A percentile compares a stretch with the other conserved stretches of the same genome.
Conservation (phyloP, 345 rosid species). For the Schrenkiella parvula region DNA sequence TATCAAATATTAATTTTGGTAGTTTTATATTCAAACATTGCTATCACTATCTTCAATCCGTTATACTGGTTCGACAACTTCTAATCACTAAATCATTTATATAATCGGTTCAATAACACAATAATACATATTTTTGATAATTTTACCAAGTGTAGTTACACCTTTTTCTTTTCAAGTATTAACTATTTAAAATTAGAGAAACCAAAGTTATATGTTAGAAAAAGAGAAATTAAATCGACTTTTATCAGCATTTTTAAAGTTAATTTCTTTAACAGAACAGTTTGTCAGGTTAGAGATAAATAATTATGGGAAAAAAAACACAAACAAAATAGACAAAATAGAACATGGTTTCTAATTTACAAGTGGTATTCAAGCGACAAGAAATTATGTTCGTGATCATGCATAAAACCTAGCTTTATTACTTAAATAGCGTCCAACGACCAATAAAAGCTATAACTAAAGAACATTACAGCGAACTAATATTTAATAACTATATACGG, state of each 20-base stretch:
- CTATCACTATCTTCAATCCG: no score
- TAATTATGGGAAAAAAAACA: no score
- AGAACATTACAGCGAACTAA: slow-evolving; percentile 4
- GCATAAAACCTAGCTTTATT: slow-evolving; percentile 5
- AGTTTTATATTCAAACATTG: no score
- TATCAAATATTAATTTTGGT: no score
- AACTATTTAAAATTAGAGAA: neutral
- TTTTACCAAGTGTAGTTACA: no score
- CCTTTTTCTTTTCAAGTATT: no score
- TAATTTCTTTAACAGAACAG: neutral
- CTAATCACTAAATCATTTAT: no score
- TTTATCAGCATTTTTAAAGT: neutral
- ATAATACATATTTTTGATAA: no score
- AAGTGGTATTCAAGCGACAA: neutral
- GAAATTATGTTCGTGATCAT: neutral
- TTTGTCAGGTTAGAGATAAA: neutral
- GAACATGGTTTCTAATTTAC: neutral
- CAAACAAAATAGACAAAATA: neutral
- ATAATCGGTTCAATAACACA: no score
- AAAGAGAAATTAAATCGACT: neutral
- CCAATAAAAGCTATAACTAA: neutral
- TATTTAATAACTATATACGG: neutral
- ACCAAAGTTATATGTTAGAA: neutral
- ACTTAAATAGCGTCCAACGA: slow-evolving; percentile 1
- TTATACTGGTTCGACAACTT: no score